Base-by-base conservation (phyloP, 106 monocot species). In the Apostasia shenzhenica region DNA sequence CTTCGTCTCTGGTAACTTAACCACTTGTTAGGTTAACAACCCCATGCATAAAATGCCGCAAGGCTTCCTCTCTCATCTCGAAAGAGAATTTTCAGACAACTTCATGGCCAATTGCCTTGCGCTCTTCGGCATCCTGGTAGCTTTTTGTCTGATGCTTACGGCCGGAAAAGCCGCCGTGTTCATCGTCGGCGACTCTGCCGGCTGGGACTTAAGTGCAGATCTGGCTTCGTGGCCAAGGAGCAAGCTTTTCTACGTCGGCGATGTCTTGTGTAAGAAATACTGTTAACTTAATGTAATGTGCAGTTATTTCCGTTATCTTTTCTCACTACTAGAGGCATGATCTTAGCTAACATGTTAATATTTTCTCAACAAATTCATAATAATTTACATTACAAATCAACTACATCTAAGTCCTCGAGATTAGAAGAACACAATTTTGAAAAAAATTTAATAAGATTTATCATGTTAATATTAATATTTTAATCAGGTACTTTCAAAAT, bases 211-310 rank as follows among this genome's bases (percentile, higher is more conserved):
- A 6, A 59, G 70, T 8, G 55, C 59, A 0, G 58, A 58, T 59
- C 48, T 59, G 14, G 8, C 7, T 12, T 26, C 70, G 5, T 71
- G 58, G 70, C 45, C 59, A 7, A 14, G 1, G 2, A 39, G 10
- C 57, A 71, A 43, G 44, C 47, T 12, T 47, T 71, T 71, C 59
- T 41, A 57, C 46, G 70, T 55, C 59, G 70, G 70, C 8, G 70
- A 71, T 71, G 11, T 48, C 41, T 45, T 71, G 47, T 59, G 70
- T 71, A 71, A 39, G 59, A 39, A n/a, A 59, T 59, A 26, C 26
- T 48, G 66, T 63, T 41, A 2, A 11, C 40, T 40, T 5, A 38
- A 44, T 41, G 43, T 43, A 3, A 63, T 38, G 5, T 63, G 11
- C 5, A 41, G 8, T 44, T 10, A 2, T 0, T 8, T 45, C 9